Percentiles rank a stretch among this genome's conserved stretches.
phyloP scores from a whole-genome alignment of 2,329 filamentous ascomycete genomes.

The Beauveria scarabaeidicola region DNA sequence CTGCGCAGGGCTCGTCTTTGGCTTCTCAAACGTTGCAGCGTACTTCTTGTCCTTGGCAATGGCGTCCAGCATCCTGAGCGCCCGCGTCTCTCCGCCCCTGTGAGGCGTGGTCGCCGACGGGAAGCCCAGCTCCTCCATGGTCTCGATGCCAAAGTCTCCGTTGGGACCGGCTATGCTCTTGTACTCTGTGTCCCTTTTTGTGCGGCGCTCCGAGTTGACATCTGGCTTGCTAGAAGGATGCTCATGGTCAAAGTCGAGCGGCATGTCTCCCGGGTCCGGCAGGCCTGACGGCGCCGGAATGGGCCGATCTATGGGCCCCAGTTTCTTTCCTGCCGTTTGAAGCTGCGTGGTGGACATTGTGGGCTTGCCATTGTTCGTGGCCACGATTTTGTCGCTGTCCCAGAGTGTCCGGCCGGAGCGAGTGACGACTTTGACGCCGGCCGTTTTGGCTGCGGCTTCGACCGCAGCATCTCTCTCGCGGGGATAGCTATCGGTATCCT shows the following conservation, averaged over 20 bases:
- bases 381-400: slow-evolving; percentile 62
- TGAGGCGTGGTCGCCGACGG: slow-evolving; percentile 56
- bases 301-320: slow-evolving; percentile 54
- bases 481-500: slow-evolving; percentile 68
- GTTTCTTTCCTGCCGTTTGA: slow-evolving; percentile 51
- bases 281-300: slow-evolving; percentile 50
- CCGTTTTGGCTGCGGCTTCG: slow-evolving; percentile 47
- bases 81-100: slow-evolving; percentile 60
- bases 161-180: slow-evolving; percentile 55
- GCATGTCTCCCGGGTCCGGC: slow-evolving; percentile 57
- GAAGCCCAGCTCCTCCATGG: slow-evolving; percentile 62
- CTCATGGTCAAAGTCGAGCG: slow-evolving; percentile 49
- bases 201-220: slow-evolving; percentile 49
- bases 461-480: slow-evolving; percentile 55
- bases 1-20: slow-evolving; percentile 63
- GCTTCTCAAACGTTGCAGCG: slow-evolving; percentile 67
- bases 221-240: slow-evolving; percentile 44
- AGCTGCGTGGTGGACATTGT: slow-evolving; percentile 68
- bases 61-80: slow-evolving; percentile 47
- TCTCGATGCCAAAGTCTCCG: slow-evolving; percentile 61
- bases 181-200: slow-evolving; percentile 49
- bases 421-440: slow-evolving; percentile 60
- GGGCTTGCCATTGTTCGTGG: slow-evolving; percentile 56
- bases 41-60: slow-evolving; percentile 57
- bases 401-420: slow-evolving; percentile 60